Evolutionary conservation across 192 early-diverging fungal genomes (phyloP).

Genomic region (Mortierella antarctica): DNA sequence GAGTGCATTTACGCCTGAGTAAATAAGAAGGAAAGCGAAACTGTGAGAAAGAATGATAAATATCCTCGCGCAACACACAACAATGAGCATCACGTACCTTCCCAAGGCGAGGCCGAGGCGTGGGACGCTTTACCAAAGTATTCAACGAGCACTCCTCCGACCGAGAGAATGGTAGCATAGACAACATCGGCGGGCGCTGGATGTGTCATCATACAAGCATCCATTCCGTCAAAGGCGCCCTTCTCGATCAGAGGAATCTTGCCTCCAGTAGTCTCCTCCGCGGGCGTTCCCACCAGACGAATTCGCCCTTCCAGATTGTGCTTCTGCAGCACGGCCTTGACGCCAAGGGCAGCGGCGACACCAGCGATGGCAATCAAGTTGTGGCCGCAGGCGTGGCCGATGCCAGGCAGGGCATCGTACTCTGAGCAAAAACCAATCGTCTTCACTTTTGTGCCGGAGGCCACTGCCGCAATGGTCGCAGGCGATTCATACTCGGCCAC

Average conservation of each 20-base stretch:
- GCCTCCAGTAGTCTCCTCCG: slow-evolving; percentile 76
- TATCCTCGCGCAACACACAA: background rate
- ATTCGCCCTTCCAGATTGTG: slow-evolving; percentile 67
- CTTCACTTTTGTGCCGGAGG: slow-evolving; percentile 50
- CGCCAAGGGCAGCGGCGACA: slow-evolving; percentile 68
- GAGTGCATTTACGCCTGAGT: slow-evolving; percentile 78
- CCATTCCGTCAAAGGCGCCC: slow-evolving; percentile 77
- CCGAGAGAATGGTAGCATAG: slow-evolving; percentile 56
- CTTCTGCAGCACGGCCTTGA: slow-evolving; percentile 51
- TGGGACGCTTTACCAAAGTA: slow-evolving; percentile 81
- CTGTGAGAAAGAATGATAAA: background rate
- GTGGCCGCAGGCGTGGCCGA: slow-evolving; percentile 78
- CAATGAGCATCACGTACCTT: slow-evolving; percentile 27
- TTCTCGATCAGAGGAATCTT: slow-evolving; percentile 77
- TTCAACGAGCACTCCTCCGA: slow-evolving; percentile 61
- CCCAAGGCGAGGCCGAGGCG: slow-evolving; percentile 73
- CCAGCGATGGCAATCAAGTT: slow-evolving; percentile 80
- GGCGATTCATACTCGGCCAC: slow-evolving; percentile 62
- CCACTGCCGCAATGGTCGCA: slow-evolving; percentile 12
- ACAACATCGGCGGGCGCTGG: slow-evolving; percentile 66
- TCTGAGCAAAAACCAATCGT: slow-evolving; percentile 70
- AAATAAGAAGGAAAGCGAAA: background rate
- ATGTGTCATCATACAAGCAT: slow-evolving; percentile 86
- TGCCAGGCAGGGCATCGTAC: slow-evolving; percentile 73
- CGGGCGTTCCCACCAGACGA: slow-evolving; percentile 81